phyloP scores from a whole-genome alignment of 2,329 filamentous ascomycete species.

The Aspergillus fischeri region DNA sequence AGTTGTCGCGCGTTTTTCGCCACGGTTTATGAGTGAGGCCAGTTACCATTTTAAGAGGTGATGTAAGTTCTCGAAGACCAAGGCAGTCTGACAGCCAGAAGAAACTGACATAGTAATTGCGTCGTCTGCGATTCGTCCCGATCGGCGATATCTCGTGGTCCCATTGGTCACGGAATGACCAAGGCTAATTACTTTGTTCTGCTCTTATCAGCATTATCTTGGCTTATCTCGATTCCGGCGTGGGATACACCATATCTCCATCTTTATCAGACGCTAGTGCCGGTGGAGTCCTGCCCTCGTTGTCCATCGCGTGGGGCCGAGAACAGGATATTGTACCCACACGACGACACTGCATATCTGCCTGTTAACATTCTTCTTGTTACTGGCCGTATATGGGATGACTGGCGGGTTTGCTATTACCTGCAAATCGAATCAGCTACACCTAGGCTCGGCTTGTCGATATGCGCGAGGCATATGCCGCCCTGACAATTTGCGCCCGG shows the following conservation, averaged over 20 bases:
- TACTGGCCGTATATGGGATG: neutral
- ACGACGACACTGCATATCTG: neutral
- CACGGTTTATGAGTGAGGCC: neutral
- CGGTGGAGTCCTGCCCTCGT: conserved; percentile 13
- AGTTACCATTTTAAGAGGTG: neutral
- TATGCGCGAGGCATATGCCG: neutral
- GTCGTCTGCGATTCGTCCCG: neutral
- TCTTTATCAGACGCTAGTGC: conserved; percentile 11
- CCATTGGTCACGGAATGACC: conserved; percentile 18
- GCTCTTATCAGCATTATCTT: conserved; percentile 23
- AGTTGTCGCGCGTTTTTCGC: neutral
- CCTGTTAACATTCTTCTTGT: neutral
- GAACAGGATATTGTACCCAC: neutral
- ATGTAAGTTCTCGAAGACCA: neutral
- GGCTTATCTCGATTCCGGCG: conserved; percentile 14
- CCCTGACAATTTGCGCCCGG: neutral
- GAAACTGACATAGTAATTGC: neutral
- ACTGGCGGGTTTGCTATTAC: neutral
- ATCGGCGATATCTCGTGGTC: neutral
- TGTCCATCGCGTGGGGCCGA: conserved; percentile 15
- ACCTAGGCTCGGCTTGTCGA: neutral
- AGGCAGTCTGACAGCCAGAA: neutral
- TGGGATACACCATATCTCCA: neutral
- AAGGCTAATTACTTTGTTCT: conserved; percentile 26
- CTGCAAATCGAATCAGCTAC: neutral